A percentile compares a stretch with the other conserved stretches of the same genome.
Conservation (phyloP, 192 early-diverging fungal genomes). For the Spinellus fusiger region DNA sequence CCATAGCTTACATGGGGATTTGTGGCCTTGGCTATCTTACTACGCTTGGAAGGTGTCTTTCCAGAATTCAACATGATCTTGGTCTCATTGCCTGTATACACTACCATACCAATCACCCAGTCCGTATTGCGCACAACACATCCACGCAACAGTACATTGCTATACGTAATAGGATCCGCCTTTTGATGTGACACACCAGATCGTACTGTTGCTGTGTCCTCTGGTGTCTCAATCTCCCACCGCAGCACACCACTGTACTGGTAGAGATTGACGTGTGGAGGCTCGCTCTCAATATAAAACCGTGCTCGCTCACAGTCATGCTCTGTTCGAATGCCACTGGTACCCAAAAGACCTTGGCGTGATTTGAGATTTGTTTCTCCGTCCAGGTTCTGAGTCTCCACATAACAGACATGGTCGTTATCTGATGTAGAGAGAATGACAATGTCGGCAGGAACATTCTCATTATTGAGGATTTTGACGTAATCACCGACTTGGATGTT, state of each 20-base stretch:
- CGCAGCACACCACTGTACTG: slow-evolving; percentile 75
- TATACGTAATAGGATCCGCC: slow-evolving; percentile 61
- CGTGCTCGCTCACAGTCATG: slow-evolving; percentile 51
- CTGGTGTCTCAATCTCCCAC: slow-evolving; percentile 29
- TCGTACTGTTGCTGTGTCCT: slow-evolving; percentile 3
- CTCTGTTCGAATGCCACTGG: slow-evolving; percentile 46
- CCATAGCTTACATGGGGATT: slow-evolving; percentile 69
- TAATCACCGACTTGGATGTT: slow-evolving; percentile 86
- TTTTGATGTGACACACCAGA: slow-evolving; percentile 42
- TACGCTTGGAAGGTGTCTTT: slow-evolving; percentile 86
- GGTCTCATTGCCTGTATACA: slow-evolving; percentile 91
- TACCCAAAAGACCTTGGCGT: slow-evolving; percentile 60
- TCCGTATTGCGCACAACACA: slow-evolving; percentile 90
- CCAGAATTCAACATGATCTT: slow-evolving; percentile 97
- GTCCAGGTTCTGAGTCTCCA: slow-evolving; percentile 98
- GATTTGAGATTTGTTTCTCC: slow-evolving; percentile 98
- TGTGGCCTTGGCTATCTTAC: slow-evolving; percentile 84
- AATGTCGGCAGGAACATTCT: slow-evolving; percentile 88
- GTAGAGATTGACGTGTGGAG: slow-evolving; percentile 84
- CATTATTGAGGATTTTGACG: slow-evolving; percentile 75
- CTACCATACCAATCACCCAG: slow-evolving; percentile 79
- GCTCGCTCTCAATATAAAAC: slow-evolving; percentile 78
- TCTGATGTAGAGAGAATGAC: slow-evolving; percentile 83
- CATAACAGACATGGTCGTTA: slow-evolving; percentile 76
- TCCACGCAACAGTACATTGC: slow-evolving; percentile 83